Evolutionary conservation across 768 basidiomycete species (phyloP), one percentile per base, ranked within the genome.

Genomic region (Trametes maxima): DNA sequence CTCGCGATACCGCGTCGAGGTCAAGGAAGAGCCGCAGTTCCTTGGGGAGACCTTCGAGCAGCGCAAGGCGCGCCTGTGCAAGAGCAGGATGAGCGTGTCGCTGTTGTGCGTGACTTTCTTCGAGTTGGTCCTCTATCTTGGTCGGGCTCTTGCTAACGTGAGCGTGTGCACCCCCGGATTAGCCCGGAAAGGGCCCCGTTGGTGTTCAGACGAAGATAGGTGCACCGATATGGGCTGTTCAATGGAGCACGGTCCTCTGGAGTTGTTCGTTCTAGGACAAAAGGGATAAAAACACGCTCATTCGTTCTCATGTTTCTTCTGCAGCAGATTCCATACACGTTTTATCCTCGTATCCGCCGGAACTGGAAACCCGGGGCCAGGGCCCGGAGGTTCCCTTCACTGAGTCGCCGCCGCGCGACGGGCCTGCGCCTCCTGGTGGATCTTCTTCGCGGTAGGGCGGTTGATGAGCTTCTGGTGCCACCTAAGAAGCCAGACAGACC

Each of bases 1-100:
- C 17, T 73, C 73, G 8, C 72, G 69, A 25, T 85, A 81, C 69
- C 77, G 75, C 59, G 75, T 85, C 52, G 76, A 78, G 46, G 67
- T 84, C 35, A 79, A 79, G 60, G 80, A 83, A 28, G 83, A 85
- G 49, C 78, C 79, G 7, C 73, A 80, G 59, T 83, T 80, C 67
- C 74, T 75, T 0, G 61, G 67, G 11, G 82, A 83, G 68, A 76
- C 78, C 0, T 79, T 82, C 54, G 80, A 79, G 64, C 71, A 80
- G 67, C 74, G 75, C 53, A 81, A 76, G 63, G 74, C 66, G 48
- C 74, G 82, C 42, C 66, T 85, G 40, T 63, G 84, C 57, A 63
- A 68, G 22, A 64, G 69, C 14, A 73, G 69, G 37, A 68, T 69
- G 24, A 77, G 74, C 3, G 56, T 84, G 35, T 82, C 81, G 4